Conservation (phyloP, 345 rosid genomes). For the Euclidium syriacum region DNA sequence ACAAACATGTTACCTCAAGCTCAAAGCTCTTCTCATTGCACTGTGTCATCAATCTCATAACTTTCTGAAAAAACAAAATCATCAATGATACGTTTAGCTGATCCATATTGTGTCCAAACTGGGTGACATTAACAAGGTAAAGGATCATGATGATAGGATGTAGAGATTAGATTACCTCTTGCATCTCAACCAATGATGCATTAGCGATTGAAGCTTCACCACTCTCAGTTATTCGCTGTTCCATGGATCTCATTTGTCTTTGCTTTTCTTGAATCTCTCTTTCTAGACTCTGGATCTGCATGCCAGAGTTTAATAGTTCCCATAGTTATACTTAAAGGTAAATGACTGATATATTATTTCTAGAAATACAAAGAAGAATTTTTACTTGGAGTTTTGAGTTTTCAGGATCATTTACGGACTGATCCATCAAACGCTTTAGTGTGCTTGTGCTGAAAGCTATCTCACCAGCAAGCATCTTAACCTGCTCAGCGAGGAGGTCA, state of each 20-base stretch:
- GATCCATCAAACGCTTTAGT: conserved; percentile 74
- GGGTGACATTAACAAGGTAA: background rate
- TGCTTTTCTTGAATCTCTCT: conserved; percentile 72
- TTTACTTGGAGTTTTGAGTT: conserved; percentile 57
- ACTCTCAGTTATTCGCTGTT: conserved; percentile 73
- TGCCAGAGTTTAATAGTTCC: background rate
- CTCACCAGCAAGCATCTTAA: conserved; percentile 88
- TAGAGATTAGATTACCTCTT: conserved; percentile 38
- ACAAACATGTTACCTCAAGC: conserved; percentile 58
- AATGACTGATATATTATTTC: background rate
- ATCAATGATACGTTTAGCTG: background rate
- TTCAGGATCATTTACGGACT: conserved; percentile 66
- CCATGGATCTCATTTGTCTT: conserved; percentile 76
- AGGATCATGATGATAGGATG: background rate
- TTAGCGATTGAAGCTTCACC: conserved; percentile 82
- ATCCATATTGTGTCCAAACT: conserved; percentile 5
- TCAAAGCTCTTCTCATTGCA: conserved; percentile 89
- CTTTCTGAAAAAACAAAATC: conserved; percentile 45
- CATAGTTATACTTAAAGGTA: background rate
- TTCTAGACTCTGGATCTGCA: conserved; percentile 72
- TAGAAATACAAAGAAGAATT: background rate
- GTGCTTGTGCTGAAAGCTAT: conserved; percentile 79
- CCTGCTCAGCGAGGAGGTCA: conserved; percentile 88
- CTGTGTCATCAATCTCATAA: conserved; percentile 79
- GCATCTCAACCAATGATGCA: conserved; percentile 82